A percentile compares a stretch with the other conserved stretches of the same genome.
These are phyloP conservation scores for Botrytis byssoidea DNA, from an alignment of 2,329 filamentous ascomycete genomes.

Conservation along the genomic window DNA sequence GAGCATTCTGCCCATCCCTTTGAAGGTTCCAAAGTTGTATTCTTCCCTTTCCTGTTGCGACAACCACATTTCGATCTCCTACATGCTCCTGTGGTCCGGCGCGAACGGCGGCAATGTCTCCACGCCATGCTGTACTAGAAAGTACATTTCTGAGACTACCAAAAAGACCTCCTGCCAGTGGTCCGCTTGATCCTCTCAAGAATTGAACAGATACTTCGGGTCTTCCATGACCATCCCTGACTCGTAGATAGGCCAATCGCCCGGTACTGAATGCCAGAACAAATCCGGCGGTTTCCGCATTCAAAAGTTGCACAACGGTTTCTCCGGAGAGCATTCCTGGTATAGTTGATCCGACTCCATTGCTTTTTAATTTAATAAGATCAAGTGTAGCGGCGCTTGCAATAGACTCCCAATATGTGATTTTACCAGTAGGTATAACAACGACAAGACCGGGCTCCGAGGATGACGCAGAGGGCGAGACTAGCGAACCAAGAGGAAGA, in stretches of 20 bases:
- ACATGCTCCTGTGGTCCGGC: slow-evolving; percentile 69
- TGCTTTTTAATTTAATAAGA: slow-evolving; percentile 71
- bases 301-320: slow-evolving; percentile 71
- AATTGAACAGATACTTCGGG: slow-evolving; percentile 77
- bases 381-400: slow-evolving; percentile 83
- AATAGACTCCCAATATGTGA: slow-evolving; percentile 95
- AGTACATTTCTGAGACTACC: slow-evolving; percentile 78
- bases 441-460: slow-evolving; percentile 83
- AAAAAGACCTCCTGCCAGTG: slow-evolving; percentile 65
- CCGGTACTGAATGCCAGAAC: slow-evolving; percentile 82
- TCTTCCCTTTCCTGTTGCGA: slow-evolving; percentile 73
- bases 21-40: slow-evolving; percentile 87
- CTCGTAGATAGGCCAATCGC: slow-evolving; percentile 78
- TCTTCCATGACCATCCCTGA: slow-evolving; percentile 84
- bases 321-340: slow-evolving; percentile 77
- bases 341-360: slow-evolving; percentile 73
- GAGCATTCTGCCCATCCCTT: slow-evolving; percentile 78
- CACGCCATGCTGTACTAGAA: slow-evolving; percentile 65
- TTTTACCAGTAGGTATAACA: slow-evolving; percentile 78
- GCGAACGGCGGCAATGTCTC: slow-evolving; percentile 77
- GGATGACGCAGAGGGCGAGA: slow-evolving; percentile 74
- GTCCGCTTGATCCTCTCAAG: slow-evolving; percentile 60
- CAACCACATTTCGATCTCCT: slow-evolving; percentile 81
- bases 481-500: slow-evolving; percentile 78
- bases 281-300: slow-evolving; percentile 82